Percentiles rank a stretch among this genome's conserved stretches.
Evolutionary conservation across 495 filamentous ascomycete genomes (phyloP).

Genomic region (Beverwykella pulmonaria): DNA sequence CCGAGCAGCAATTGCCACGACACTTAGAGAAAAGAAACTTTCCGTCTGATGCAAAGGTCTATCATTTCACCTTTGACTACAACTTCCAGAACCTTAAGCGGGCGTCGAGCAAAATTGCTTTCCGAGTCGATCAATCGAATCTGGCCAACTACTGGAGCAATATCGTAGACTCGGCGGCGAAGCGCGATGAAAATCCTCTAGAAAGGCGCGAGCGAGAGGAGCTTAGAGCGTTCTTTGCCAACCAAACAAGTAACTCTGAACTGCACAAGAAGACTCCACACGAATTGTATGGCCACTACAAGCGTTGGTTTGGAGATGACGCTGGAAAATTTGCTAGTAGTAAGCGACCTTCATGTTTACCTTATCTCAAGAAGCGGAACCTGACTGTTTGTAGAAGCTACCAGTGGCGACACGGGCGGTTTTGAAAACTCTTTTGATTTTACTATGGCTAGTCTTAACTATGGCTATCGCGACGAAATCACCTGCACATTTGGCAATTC

Average conservation of each 20-base stretch:
- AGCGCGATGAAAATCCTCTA: background rate
- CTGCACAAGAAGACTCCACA: too few relatives aligned
- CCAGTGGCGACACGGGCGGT: conserved; percentile 4
- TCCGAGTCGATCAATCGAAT: conserved; percentile 7
- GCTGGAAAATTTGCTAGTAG: background rate
- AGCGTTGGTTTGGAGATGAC: background rate
- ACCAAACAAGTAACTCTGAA: background rate
- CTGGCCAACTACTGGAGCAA: background rate
- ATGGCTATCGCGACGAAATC: conserved; percentile 1
- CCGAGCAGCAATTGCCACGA: background rate
- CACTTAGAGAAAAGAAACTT: background rate
- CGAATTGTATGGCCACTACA: background rate
- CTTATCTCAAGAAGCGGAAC: background rate
- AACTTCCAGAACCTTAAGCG: background rate
- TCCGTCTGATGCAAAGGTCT: background rate
- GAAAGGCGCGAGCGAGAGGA: background rate
- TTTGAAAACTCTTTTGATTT: conserved; percentile 1
- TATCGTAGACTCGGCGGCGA: background rate
- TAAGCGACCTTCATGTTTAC: background rate
- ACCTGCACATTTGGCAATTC: background rate
- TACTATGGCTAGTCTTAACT: background rate
- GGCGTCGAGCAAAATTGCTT: background rate
- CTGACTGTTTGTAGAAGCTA: background rate
- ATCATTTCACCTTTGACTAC: conserved; percentile 7
- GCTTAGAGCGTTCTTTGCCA: conserved; percentile 3